A percentile compares a stretch with the other conserved stretches of the same genome.
phyloP scores from a whole-genome alignment of 768 basidiomycete species.

The Amyloporia xantha region DNA sequence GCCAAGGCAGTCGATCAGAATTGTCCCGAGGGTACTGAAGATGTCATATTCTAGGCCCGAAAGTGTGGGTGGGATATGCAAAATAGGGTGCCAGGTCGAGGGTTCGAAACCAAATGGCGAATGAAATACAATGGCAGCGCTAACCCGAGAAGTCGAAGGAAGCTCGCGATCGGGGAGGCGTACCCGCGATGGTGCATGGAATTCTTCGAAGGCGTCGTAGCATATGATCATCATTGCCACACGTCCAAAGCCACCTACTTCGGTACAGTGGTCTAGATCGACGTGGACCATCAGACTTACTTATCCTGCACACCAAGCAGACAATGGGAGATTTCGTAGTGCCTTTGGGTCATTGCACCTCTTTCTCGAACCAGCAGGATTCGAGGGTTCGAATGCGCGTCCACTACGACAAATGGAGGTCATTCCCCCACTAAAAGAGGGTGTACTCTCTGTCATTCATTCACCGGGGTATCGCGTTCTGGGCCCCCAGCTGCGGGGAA shows the following conservation, averaged over 20 bases:
- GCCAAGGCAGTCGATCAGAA: too few relatives aligned
- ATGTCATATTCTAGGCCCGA: not conserved
- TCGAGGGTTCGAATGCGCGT: not conserved
- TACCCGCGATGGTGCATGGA: not conserved
- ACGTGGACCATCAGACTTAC: not conserved
- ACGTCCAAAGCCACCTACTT: not conserved
- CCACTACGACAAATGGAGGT: not conserved
- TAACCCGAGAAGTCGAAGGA: not conserved
- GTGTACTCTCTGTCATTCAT: not conserved
- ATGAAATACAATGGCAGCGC: not conserved
- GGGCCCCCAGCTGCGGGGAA: not conserved
- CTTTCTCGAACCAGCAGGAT: too few relatives aligned
- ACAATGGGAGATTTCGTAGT: not conserved
- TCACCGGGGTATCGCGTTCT: not conserved
- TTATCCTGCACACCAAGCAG: not conserved
- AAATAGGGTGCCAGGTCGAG: not conserved
- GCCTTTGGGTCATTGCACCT: not conserved
- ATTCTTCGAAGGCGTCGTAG: not conserved
- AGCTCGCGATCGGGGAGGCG: not conserved
- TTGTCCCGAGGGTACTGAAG: not conserved
- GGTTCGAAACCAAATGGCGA: not conserved
- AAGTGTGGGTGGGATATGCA: not conserved
- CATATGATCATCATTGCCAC: not conserved
- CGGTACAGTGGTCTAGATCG: not conserved
- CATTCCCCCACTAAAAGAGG: not conserved